Evolutionary conservation across 2,329 filamentous ascomycete genomes (phyloP), one percentile per base, ranked within the genome.

Genomic region (Amauroascus verrucosus): DNA sequence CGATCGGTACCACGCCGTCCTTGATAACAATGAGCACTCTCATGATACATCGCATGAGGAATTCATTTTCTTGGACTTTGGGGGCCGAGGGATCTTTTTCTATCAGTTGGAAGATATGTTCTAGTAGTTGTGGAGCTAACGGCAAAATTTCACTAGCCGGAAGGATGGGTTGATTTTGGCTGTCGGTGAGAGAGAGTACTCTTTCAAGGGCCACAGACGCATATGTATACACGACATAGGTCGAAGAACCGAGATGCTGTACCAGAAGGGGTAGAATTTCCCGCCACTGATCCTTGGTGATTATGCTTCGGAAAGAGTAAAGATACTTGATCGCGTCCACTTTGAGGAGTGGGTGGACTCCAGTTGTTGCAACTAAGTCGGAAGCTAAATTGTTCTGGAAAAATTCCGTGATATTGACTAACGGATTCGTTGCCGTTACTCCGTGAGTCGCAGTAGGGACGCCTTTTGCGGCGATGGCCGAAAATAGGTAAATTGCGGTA

Each of bases 31-130:
- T 89, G 56, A 98, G 76, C 11, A 98, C 91, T 62, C 93, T 82
- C 93, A 98, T 98, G 54, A 96, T 88, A 64, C 93, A 98, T 63
- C 89, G 87, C 90, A 98, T 97, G 64, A 98, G 70, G 68, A 97
- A 98, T 67, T 98, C 93, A 65, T 98, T 98, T 71, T 98, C 93
- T 66, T 98, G 93, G 57, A 98, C 83, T 76, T 97, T 98, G 59
- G 91, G 82, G 0, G 94, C 85, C 9, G 86, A 84, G 3, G 78
- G 77, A 62, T 95, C 85, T 65, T 86, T 88, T 65, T 94, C 86
- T 59, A 98, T 88, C 50, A 98, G 77, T 59, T 84, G 84, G 77
- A 98, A 97, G 11, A 98, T 77, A 64, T 97, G 91, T 51, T 88
- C 79, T 18, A 97, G 75, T 1, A 98, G 79, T 61, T 95, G 88